Evolutionary conservation across 176 grass and related monocot species (phyloP).

Genomic region (Typha latifolia): DNA sequence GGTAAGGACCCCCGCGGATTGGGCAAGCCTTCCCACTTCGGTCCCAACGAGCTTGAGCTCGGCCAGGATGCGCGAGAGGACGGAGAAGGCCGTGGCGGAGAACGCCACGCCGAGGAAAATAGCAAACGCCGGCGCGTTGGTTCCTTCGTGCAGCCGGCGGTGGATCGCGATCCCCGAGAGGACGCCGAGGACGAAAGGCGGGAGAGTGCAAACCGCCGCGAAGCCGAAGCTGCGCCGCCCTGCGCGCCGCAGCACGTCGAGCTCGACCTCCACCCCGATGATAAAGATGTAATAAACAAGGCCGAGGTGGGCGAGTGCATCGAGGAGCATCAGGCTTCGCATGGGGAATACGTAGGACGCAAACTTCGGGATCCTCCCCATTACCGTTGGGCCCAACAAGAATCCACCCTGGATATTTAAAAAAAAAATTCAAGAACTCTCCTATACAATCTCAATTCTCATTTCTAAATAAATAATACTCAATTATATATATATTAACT

Average conservation of each 20-base stretch:
- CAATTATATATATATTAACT: neutral
- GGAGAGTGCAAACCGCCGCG: slow-evolving; percentile 33
- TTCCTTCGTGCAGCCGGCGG: neutral
- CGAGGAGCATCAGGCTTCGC: slow-evolving; percentile 50
- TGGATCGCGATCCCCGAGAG: slow-evolving; percentile 14
- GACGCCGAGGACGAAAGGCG: slow-evolving; percentile 40
- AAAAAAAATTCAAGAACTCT: too few relatives aligned
- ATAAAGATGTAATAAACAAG: slow-evolving; percentile 68
- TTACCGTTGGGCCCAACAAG: slow-evolving; percentile 51
- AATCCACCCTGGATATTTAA: slow-evolving; percentile 22
- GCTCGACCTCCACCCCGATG: slow-evolving; percentile 58
- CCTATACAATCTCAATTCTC: too few relatives aligned
- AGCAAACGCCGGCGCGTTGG: slow-evolving; percentile 34
- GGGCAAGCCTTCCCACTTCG: slow-evolving; percentile 52
- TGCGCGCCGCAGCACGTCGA: slow-evolving; percentile 21
- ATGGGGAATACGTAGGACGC: slow-evolving; percentile 31
- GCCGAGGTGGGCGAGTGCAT: slow-evolving; percentile 54
- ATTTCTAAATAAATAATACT: too few relatives aligned
- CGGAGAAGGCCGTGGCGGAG: slow-evolving; percentile 60
- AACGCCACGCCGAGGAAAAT: slow-evolving; percentile 50
- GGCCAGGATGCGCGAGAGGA: slow-evolving; percentile 48
- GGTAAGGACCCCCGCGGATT: slow-evolving; percentile 50
- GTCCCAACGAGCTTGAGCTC: slow-evolving; percentile 65
- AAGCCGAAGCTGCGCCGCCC: slow-evolving; percentile 37
- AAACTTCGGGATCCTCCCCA: slow-evolving; percentile 38